phyloP scores from a whole-genome alignment of 371 early-diverging fungal genomes.

The Basidiobolus meristosporus region DNA sequence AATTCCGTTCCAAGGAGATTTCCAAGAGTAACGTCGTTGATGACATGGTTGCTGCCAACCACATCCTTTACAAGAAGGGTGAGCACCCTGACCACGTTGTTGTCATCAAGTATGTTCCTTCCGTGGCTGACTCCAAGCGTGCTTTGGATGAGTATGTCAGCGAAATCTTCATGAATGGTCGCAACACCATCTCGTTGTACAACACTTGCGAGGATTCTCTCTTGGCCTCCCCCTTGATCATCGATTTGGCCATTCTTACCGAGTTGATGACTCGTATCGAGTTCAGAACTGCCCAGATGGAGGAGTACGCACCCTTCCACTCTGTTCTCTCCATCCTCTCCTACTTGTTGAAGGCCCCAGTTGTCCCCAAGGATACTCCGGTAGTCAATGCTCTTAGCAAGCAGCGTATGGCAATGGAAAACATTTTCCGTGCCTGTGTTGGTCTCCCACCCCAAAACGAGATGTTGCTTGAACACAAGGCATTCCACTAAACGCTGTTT shows the following conservation, averaged over 20 bases:
- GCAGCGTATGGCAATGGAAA: conserved; percentile 90
- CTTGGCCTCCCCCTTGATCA: conserved; percentile 87
- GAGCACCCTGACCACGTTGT: conserved; percentile 94
- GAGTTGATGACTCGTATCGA: conserved; percentile 91
- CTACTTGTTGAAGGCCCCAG: conserved; percentile 84
- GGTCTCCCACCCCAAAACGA: conserved; percentile 81
- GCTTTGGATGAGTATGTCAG: conserved; percentile 93
- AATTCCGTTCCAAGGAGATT: conserved; percentile 96
- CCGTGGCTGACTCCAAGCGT: conserved; percentile 93
- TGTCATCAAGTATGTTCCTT: conserved; percentile 94
- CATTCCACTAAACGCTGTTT: conserved; percentile 5
- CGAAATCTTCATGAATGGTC: conserved; percentile 96
- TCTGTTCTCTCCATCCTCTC: conserved; percentile 76
- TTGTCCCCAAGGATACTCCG: conserved; percentile 78
- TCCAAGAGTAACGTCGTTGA: conserved; percentile 94
- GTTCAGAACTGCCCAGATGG: conserved; percentile 48
- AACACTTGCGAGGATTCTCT: conserved; percentile 97
- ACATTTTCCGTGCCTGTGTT: conserved; percentile 88
- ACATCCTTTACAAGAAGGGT: conserved; percentile 59
- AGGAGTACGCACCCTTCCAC: conserved; percentile 68
- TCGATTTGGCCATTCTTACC: conserved; percentile 81
- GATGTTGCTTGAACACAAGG: conserved; percentile 75
- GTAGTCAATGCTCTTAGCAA: conserved; percentile 86
- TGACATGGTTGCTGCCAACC: conserved; percentile 92
- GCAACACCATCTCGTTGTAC: conserved; percentile 88